Base-by-base conservation (phyloP, 179 eudicot species). In the Dionaea muscipula region DNA sequence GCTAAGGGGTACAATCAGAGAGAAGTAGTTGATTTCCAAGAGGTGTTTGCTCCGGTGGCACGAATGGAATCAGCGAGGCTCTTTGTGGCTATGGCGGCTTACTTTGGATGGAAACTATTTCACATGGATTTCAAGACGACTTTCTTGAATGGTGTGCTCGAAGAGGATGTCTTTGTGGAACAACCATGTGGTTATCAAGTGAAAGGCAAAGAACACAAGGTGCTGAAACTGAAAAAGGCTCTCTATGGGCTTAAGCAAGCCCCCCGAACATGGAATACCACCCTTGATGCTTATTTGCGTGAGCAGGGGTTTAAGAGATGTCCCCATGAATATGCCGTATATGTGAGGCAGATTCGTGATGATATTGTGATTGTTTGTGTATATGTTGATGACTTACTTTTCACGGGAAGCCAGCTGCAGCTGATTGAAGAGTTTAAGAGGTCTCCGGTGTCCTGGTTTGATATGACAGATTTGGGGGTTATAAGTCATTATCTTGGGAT, bases 161-260 rank as follows among this genome's bases (percentile, higher is more conserved):
- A 44, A 44, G 48, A 56, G 24, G 58, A 54, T 4, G 15, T 55
- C 1, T 43, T 44, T 57, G 52, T 57, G 15, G 41, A 47, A 26
- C 55, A 35, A 48, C 55, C 55, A 3, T 9, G 16, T 22, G 55
- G 44, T 5, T 59, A 47, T 59, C 23, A 19, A 11, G 18, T 43
- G 10, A 36, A 59, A 2, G 24, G 56, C 2, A 39, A 28, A 13
- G 16, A 28, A 27, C 27, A 59, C 18, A 47, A 47, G 21, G 54
- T 59, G 11, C 20, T 59, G 15, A 59, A 48, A 37, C 36, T 60
- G 46, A 60, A 24, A 7, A 60, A 49, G 25, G 56, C 38, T 7
- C 20, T 48, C 2, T 60, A 60, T 60, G 47, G 56, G 13, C 24
- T 31, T 37, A 23, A 49, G 21, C 35, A 49, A 26, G 53, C 18